A percentile compares a stretch with the other conserved stretches of the same genome.
These are phyloP conservation scores for Arthroderma sp. DNA, from an alignment of 2,329 filamentous ascomycete genomes.

Conservation along the genomic window DNA sequence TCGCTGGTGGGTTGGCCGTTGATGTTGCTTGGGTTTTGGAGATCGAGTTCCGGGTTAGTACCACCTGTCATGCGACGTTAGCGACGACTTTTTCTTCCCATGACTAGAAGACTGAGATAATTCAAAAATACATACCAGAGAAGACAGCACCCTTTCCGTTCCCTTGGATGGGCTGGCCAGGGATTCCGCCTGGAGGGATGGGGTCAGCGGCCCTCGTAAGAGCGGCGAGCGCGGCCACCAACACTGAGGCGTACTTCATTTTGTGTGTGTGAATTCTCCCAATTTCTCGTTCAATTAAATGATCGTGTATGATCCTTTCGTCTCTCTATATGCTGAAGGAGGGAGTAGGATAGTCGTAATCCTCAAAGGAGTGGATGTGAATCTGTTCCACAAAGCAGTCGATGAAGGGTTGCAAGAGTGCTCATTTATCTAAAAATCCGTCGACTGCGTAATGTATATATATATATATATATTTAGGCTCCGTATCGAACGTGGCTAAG, in stretches of 20 bases:
- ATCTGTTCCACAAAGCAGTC: background rate
- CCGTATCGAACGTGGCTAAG: conserved; percentile 3
- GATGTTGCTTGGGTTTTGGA: conserved; percentile 53
- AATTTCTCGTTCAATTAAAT: background rate
- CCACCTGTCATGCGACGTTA: conserved; percentile 39
- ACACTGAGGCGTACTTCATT: conserved; percentile 10
- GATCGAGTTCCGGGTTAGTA: conserved; percentile 50
- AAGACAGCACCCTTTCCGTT: conserved; percentile 49
- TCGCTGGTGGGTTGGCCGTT: conserved; percentile 48
- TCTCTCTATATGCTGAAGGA: background rate
- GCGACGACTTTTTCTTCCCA: background rate
- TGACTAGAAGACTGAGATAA: background rate
- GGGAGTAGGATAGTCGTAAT: conserved; percentile 5
- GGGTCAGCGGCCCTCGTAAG: conserved; percentile 6
- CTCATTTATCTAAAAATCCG: background rate
- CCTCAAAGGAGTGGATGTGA: conserved; percentile 5
- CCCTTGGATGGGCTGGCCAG: conserved; percentile 44
- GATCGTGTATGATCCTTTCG: background rate
- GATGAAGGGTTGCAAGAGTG: background rate
- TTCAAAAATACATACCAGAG: conserved; percentile 36
- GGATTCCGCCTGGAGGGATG: conserved; percentile 26
- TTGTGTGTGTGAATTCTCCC: background rate
- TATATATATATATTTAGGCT: background rate
- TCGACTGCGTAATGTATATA: background rate
- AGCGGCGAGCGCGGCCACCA: conserved; percentile 7